Base-by-base conservation (phyloP, 73 alveolate species). In the Symbiodinium pilosum region DNA sequence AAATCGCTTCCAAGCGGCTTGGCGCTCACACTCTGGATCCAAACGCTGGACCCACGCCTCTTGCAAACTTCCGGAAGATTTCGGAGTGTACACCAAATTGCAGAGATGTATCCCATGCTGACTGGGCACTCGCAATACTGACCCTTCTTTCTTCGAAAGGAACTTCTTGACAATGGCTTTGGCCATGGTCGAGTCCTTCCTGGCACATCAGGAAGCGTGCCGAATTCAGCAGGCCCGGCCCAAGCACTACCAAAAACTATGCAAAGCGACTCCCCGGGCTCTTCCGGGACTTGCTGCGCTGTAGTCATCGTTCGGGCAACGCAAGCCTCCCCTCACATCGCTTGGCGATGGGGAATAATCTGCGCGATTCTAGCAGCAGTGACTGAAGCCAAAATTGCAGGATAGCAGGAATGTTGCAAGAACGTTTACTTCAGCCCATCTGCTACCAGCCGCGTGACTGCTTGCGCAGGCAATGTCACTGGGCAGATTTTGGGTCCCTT, bases 1-100 rank as follows among this genome's bases (percentile, higher is more conserved):
- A 64, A 64, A 16, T 64, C 77, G 44, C 9, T 24, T 36, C 59
- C 68, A 84, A 43, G 51, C n/a, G 73, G 75, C 97, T 28, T 43
- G 47, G 38, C 97, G 97, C 88, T 91, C 97, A 68, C 97, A 91
- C 42, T 91, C 97, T 21, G 97, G 89, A 28, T 91, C 97, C 81
- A 91, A 28, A 12, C 97, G 97, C 32, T 91, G 97, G 75, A 91
- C 34, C 97, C 97, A 91, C 52, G 97, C 97, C 97, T 91, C 20
- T 21, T 36, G 34, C 59, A 81, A 6, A 9, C 14, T 47, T 6
- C 59, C 14, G 59, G 21, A 47, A 47, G 21, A n/a, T n/a, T n/a
- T n/a, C n/a, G n/a, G n/a, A n/a, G n/a, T n/a, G n/a, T n/a, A n/a
- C n/a, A n/a, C n/a, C n/a, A 32, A 6, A 12, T 28, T 28, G 20